Evolutionary conservation across 495 filamentous ascomycete species (phyloP).

Genomic region (Tuber melanosporum): DNA sequence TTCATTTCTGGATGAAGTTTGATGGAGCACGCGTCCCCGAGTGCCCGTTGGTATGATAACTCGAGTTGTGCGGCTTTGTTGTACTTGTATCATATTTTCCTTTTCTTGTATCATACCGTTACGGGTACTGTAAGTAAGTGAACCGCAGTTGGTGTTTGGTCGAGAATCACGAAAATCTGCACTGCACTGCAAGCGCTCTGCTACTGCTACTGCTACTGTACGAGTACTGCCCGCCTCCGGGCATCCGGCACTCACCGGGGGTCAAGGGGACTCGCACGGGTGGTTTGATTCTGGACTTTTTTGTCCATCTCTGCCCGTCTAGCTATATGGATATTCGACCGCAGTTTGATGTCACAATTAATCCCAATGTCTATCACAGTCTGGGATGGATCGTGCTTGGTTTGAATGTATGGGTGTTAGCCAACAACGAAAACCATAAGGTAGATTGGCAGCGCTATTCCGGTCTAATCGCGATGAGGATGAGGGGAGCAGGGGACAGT

Average conservation of each 20-base stretch:
- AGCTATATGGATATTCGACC: background rate
- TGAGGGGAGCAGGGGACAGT: background rate
- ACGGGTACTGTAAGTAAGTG: background rate
- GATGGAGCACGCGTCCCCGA: background rate
- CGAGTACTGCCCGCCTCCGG: background rate
- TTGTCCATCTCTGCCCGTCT: background rate
- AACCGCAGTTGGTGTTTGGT: background rate
- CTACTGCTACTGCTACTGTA: background rate
- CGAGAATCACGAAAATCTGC: background rate
- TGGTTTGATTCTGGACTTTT: background rate
- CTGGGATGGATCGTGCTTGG: background rate
- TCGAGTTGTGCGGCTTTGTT: background rate
- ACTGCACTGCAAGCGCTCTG: background rate
- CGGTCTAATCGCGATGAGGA: background rate
- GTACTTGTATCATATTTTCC: background rate
- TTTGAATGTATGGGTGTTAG: background rate
- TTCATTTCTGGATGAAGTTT: background rate
- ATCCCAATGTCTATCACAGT: background rate
- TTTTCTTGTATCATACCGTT: background rate
- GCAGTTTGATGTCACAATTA: background rate
- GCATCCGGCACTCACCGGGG: background rate
- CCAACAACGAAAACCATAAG: background rate
- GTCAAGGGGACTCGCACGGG: background rate
- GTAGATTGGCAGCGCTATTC: background rate
- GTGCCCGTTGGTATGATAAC: background rate